Conservation (phyloP, 2,329 filamentous ascomycete genomes). For the Lizonia empirigonia region DNA sequence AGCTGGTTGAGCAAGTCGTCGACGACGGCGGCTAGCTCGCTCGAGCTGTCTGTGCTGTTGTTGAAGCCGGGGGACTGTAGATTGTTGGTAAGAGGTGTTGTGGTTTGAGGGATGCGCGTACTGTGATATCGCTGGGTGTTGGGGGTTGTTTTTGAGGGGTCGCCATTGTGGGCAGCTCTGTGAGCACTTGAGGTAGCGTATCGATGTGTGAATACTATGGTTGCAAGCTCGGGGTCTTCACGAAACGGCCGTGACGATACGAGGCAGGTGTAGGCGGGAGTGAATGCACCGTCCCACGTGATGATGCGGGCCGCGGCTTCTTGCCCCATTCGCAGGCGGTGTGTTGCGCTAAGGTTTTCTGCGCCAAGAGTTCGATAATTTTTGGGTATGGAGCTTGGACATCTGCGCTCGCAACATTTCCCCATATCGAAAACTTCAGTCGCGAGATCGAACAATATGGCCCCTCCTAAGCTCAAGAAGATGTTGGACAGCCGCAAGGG, state of each 20-base stretch:
- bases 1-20: slow-evolving; percentile 86
- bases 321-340: slow-evolving; percentile 38
- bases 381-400: slow-evolving; percentile 32
- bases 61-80: slow-evolving; percentile 22
- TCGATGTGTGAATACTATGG: not conserved
- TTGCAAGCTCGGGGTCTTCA: not conserved
- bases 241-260: not conserved
- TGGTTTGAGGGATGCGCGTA: not conserved
- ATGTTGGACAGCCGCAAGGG: slow-evolving; percentile 65
- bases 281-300: slow-evolving; percentile 24
- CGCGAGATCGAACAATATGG: slow-evolving; percentile 39
- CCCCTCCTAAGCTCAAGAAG: slow-evolving; percentile 60
- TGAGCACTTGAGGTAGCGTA: not conserved
- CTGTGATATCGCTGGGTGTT: slow-evolving; percentile 7
- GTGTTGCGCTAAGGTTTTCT: slow-evolving; percentile 30
- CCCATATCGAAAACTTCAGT: not conserved
- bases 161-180: slow-evolving; percentile 23
- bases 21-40: slow-evolving; percentile 76
- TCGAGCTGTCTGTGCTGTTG: slow-evolving; percentile 40
- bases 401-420: slow-evolving; percentile 10
- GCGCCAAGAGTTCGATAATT: slow-evolving; percentile 46
- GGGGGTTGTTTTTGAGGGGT: slow-evolving; percentile 17
- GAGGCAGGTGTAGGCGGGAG: slow-evolving; percentile 1
- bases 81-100: slow-evolving; percentile 1
- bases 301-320: slow-evolving; percentile 29